Evolutionary conservation across 495 filamentous ascomycete species (phyloP), one percentile per base, ranked within the genome.

Genomic region (Daldinia bambusicola): DNA sequence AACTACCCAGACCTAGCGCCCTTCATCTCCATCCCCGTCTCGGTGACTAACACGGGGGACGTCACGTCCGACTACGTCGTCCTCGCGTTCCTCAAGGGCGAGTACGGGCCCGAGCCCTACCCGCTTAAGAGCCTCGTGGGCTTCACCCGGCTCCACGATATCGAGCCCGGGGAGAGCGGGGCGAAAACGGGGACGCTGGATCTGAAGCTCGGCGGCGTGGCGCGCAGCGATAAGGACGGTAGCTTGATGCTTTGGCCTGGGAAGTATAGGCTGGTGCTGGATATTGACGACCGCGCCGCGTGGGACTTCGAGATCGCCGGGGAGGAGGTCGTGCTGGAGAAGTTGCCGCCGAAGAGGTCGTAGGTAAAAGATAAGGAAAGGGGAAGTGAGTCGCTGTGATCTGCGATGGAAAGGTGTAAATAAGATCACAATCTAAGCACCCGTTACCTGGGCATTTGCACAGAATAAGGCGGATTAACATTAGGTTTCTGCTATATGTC

Each of bases 221-320:
- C 85, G 3, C 79, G 89, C 2, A 83, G 83, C 1, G 84, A 90
- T 64, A 79, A 80, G 14, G 72, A 74, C 9, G 88, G 89, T 0
- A 81, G 84, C 69, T 78, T 80, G 58, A 80, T 87, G 14, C 66
- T 91, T n/a, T 90, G 87, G 73, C 88, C 89, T 0, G 89, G 85
- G 1, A 79, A 79, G 6, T 91, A 91, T 71, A 82, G 80, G 22
- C 32, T 91, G 64, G 80, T 84, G 30, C 65, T 91, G 59, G 88
- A 91, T 74, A 66, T 74, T 55, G 76, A 78, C 52, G 75, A 77
- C 16, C 69, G 76, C 16, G 75, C 76, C 7, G 70, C 51, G 32
- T 76, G 74, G 73, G 77, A 77, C 45, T 85, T 84, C 61, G 77
- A 76, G 34, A 78, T 86, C 59, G 79, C 75, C 8, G 84, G 84